Percentiles rank a stretch among this genome's conserved stretches.
phyloP scores from a whole-genome alignment of 305 asterid species.

The Solanum chacoense region DNA sequence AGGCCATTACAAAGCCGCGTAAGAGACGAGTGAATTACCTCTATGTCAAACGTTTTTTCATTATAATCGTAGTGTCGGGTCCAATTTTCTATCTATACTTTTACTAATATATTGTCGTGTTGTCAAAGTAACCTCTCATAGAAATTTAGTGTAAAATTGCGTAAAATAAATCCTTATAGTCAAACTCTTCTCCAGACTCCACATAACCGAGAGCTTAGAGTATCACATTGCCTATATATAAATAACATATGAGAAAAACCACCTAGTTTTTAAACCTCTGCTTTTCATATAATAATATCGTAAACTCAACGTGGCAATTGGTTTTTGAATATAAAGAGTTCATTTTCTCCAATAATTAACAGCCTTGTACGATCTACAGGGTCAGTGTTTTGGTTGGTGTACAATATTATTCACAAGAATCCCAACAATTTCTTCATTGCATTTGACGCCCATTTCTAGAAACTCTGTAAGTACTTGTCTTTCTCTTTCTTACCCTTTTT shows the following conservation, averaged over 20 bases:
- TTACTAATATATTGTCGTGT: too few relatives aligned
- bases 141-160: not conserved
- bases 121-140: fast-evolving
- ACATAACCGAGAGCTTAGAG: not conserved
- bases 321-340: not conserved
- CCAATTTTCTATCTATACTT: not conserved
- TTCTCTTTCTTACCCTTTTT: not conserved
- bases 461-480: not conserved
- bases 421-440: not conserved
- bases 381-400: not conserved
- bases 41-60: not conserved
- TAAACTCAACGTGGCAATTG: not conserved
- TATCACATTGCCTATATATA: not conserved
- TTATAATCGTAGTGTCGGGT: not conserved
- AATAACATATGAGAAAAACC: not conserved
- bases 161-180: too few relatives aligned
- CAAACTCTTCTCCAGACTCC: not conserved
- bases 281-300: too few relatives aligned
- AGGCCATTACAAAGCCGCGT: not conserved
- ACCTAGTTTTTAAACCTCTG: too few relatives aligned
- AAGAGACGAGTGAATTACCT: not conserved
- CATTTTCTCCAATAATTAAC: not conserved
- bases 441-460: not conserved
- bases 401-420: not conserved
- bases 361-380: not conserved